A percentile compares a stretch with the other conserved stretches of the same genome.
Evolutionary conservation across 495 filamentous ascomycete species (phyloP).

Genomic region (Ramalina intermedia): DNA sequence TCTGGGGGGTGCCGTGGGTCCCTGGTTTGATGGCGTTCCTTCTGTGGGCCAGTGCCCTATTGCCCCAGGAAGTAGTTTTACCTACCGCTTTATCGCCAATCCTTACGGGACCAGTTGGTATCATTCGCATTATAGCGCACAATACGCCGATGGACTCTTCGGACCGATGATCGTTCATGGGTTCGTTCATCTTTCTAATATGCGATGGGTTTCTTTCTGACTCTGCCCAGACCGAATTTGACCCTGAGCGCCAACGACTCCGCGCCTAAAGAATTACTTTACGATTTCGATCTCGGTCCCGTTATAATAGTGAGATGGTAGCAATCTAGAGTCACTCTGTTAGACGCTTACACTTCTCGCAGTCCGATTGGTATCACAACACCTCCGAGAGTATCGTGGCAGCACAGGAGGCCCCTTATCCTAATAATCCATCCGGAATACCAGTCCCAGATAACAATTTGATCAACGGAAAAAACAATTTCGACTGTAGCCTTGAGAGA

Average conservation of each 20-base stretch:
- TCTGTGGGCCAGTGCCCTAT: slow-evolving; percentile 36
- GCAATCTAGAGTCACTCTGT: not conserved
- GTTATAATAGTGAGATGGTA: too few relatives aligned
- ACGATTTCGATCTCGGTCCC: too few relatives aligned
- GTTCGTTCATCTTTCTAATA: too few relatives aligned
- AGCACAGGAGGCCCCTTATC: not conserved
- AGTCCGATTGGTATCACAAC: not conserved
- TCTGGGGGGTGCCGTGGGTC: slow-evolving; percentile 17
- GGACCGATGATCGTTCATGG: slow-evolving; percentile 36
- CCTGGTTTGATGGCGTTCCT: slow-evolving; percentile 32
- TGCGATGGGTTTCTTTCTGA: too few relatives aligned
- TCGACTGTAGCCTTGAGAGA: slow-evolving; percentile 21
- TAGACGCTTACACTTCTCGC: not conserved
- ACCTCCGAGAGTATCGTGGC: not conserved
- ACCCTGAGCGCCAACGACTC: too few relatives aligned
- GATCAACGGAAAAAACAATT: slow-evolving; percentile 37
- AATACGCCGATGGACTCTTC: slow-evolving; percentile 28
- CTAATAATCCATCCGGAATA: not conserved
- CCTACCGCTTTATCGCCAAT: not conserved
- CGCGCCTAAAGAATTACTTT: too few relatives aligned
- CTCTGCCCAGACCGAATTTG: too few relatives aligned
- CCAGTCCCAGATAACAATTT: slow-evolving; percentile 25
- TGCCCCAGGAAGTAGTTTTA: slow-evolving; percentile 22
- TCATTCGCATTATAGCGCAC: slow-evolving; percentile 29
- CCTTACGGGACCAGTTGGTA: slow-evolving; percentile 33